A percentile compares a stretch with the other conserved stretches of the same genome.
Conservation (phyloP, 345 rosid species). For the Lenwebbia sp. region DNA sequence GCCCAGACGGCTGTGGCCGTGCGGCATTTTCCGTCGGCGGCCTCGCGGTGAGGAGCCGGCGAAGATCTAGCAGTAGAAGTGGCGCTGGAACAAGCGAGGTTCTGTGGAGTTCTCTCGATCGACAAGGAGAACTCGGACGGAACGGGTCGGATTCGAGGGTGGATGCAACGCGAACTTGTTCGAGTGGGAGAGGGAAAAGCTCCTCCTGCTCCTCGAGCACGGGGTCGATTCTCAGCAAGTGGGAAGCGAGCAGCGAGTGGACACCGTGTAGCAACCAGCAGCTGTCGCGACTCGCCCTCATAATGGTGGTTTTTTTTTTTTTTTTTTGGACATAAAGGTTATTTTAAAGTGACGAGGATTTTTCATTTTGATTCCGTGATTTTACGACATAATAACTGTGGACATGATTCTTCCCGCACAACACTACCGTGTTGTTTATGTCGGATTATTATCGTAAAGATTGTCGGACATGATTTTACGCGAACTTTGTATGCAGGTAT, state of each 20-base stretch:
- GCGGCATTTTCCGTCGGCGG: constrained; percentile 12
- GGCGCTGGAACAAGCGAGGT: not conserved
- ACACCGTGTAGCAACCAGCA: no score
- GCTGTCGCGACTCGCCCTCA: no score
- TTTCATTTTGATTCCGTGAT: no score
- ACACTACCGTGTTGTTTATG: no score
- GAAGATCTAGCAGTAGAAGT: not conserved
- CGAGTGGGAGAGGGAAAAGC: not conserved
- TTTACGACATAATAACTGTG: no score
- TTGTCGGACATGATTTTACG: no score
- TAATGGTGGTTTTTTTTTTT: no score
- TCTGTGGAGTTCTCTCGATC: not conserved
- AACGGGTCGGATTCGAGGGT: not conserved
- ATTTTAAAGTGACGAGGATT: no score
- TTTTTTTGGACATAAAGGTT: no score
- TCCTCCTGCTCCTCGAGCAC: not conserved
- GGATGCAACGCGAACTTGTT: not conserved
- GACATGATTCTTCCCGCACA: no score
- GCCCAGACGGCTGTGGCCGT: constrained; percentile 87
- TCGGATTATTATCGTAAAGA: no score
- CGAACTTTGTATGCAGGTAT: no score
- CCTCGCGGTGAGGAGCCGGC: not conserved
- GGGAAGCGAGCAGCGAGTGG: not conserved
- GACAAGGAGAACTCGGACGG: not conserved
- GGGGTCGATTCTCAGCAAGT: not conserved